A percentile compares a stretch with the other conserved stretches of the same genome.
These are phyloP conservation scores for Ogataea henricii DNA, from an alignment of 805 yeast species.

Conservation along the genomic window DNA sequence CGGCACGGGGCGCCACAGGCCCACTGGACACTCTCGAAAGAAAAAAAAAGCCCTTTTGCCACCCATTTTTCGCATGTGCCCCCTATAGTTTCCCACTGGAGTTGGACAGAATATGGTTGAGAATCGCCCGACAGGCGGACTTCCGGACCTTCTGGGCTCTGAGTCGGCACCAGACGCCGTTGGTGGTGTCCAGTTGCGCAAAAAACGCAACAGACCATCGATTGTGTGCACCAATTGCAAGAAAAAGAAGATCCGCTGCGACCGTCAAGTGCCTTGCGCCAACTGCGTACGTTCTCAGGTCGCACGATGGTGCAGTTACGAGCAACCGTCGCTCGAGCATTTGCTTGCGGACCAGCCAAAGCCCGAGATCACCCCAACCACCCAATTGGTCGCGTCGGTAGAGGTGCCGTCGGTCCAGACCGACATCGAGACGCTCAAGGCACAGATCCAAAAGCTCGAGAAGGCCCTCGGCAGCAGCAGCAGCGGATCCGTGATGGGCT, in stretches of 20 bases:
- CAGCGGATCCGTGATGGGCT: not conserved
- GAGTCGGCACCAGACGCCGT: too few relatives aligned
- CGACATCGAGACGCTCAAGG: conserved; percentile 16
- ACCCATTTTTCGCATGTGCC: not conserved
- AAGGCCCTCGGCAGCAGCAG: conserved; percentile 2
- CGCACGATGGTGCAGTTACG: conserved; percentile 28
- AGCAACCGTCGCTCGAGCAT: conserved; percentile 7
- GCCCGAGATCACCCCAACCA: not conserved
- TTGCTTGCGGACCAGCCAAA: not conserved
- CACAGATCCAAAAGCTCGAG: conserved; percentile 14
- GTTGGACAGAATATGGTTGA: too few relatives aligned
- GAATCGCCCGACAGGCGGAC: too few relatives aligned
- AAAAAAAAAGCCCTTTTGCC: not conserved
- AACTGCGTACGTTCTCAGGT: conserved; percentile 29
- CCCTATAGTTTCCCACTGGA: not conserved
- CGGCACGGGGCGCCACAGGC: too few relatives aligned
- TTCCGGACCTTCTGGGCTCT: too few relatives aligned
- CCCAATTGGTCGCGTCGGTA: not conserved
- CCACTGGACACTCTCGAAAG: too few relatives aligned
- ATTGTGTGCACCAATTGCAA: conserved; percentile 37
- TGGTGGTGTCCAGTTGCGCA: conserved; percentile 5
- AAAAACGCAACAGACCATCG: conserved; percentile 50
- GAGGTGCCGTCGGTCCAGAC: conserved; percentile 8
- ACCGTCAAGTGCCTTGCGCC: conserved; percentile 32
- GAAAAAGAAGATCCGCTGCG: conserved; percentile 34